Conservation (phyloP, 2,329 filamentous ascomycete species). For the Fusarium chuoi region DNA sequence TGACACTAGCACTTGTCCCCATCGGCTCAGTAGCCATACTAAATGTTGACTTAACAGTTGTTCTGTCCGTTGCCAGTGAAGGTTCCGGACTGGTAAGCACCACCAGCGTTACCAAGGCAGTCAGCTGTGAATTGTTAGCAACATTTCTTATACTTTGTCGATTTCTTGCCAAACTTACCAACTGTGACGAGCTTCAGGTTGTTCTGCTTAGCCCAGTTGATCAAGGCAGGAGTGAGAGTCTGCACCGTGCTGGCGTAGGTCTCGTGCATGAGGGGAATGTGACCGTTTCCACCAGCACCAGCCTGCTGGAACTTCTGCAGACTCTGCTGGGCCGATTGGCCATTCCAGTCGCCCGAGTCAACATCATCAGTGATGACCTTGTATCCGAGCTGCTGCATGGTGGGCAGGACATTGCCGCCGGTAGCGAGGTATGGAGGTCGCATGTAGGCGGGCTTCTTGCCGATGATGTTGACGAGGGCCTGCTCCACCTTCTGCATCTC, state of each 20-base stretch:
- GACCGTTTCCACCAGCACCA: slow-evolving; percentile 56
- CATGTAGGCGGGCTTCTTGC: slow-evolving; percentile 61
- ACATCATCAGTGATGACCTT: slow-evolving; percentile 70
- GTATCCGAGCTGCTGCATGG: slow-evolving; percentile 61
- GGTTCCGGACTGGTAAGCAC: slow-evolving; percentile 24
- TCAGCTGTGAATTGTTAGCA: slow-evolving; percentile 14
- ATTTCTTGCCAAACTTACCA: slow-evolving; percentile 50
- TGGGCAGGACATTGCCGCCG: slow-evolving; percentile 54
- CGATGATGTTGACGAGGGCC: slow-evolving; percentile 61
- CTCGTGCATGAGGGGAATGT: slow-evolving; percentile 69
- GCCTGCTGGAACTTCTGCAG: slow-evolving; percentile 62
- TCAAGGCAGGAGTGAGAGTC: slow-evolving; percentile 60
- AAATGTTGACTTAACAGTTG: neutral
- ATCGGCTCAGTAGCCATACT: neutral
- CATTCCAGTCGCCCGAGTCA: slow-evolving; percentile 71
- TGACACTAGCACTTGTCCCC: accelerated
- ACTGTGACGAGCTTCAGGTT: slow-evolving; percentile 61
- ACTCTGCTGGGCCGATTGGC: slow-evolving; percentile 60
- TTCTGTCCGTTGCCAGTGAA: slow-evolving; percentile 30
- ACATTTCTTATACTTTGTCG: accelerated
- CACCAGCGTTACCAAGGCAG: slow-evolving; percentile 25
- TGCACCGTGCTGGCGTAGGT: slow-evolving; percentile 61
- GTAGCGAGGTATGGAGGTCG: slow-evolving; percentile 62
- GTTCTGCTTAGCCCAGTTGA: slow-evolving; percentile 61
- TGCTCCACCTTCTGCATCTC: slow-evolving; percentile 64